Evolutionary conservation across 305 asterid species (phyloP).

Genomic region (Fraxinus velutina): DNA sequence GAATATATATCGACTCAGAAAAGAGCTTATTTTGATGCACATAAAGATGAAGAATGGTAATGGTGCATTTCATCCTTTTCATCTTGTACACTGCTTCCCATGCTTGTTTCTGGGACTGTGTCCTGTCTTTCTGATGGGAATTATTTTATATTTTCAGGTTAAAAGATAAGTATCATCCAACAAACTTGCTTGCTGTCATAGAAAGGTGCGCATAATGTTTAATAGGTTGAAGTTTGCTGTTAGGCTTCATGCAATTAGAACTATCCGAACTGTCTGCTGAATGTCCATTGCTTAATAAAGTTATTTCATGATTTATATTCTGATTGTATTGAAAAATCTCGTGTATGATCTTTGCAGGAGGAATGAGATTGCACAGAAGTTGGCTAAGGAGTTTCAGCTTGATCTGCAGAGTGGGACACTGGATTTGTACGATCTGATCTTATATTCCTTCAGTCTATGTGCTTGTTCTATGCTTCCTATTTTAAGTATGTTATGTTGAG

Average conservation of each 20-base stretch:
- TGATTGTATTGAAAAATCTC: constrained; percentile 6
- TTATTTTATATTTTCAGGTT: constrained; percentile 53
- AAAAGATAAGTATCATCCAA: constrained; percentile 94
- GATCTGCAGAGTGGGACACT: constrained; percentile 85
- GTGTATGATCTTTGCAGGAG: constrained; percentile 51
- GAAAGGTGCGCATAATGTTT: constrained; percentile 57
- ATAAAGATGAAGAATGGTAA: constrained; percentile 96
- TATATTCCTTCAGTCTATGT: neutral
- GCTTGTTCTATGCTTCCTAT: constrained; percentile 1
- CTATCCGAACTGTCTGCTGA: constrained; percentile 10
- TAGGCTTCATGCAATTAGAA: neutral
- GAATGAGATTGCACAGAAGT: constrained; percentile 72
- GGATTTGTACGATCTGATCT: constrained; percentile 62
- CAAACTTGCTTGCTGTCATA: constrained; percentile 73
- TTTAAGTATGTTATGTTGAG: constrained; percentile 9
- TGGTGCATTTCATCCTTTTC: constrained; percentile 44
- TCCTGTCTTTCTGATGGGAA: constrained; percentile 11
- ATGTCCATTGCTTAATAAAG: neutral
- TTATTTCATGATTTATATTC: constrained; percentile 8
- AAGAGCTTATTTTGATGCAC: constrained; percentile 74
- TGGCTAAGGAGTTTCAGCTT: constrained; percentile 79
- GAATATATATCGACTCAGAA: constrained; percentile 88
- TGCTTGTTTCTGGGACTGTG: neutral
- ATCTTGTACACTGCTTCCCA: neutral
- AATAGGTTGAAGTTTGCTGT: neutral